Conservation (phyloP, 2,329 filamentous ascomycete genomes). For the Diaporthe caulivora region DNA sequence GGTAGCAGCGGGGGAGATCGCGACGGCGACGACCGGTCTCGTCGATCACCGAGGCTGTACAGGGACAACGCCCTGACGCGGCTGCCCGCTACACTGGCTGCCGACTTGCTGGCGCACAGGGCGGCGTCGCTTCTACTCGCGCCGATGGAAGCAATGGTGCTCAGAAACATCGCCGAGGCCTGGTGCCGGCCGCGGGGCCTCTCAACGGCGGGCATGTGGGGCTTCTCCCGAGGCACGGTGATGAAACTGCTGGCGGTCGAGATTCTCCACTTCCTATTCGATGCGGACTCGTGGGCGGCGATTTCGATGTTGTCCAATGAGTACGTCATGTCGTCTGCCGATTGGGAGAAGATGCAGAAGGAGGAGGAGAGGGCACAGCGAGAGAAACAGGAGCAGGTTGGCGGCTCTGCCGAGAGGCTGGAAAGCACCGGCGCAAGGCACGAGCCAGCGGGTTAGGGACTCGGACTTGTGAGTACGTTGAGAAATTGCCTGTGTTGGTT, state of each 20-base stretch:
- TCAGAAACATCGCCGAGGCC: slow-evolving; percentile 59
- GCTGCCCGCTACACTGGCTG: slow-evolving; percentile 61
- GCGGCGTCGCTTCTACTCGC: slow-evolving; percentile 56
- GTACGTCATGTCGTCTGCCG: slow-evolving; percentile 35
- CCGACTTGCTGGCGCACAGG: slow-evolving; percentile 60
- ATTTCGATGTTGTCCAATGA: slow-evolving; percentile 50
- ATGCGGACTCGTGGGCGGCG: slow-evolving; percentile 59
- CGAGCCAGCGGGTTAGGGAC: slow-evolving; percentile 1
- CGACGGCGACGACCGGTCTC: slow-evolving; percentile 31
- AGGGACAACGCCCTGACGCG: slow-evolving; percentile 61
- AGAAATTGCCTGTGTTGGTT: too few species aligned
- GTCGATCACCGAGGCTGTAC: slow-evolving; percentile 41
- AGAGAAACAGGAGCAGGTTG: not conserved
- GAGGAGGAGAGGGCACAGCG: slow-evolving; percentile 30
- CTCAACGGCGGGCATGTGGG: slow-evolving; percentile 54
- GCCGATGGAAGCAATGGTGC: slow-evolving; percentile 60
- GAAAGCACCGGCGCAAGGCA: not conserved
- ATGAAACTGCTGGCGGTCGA: slow-evolving; percentile 62
- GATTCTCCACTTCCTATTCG: slow-evolving; percentile 58
- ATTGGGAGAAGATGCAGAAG: slow-evolving; percentile 37
- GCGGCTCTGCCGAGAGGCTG: not conserved
- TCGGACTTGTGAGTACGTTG: not conserved
- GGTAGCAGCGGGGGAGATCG: slow-evolving; percentile 12
- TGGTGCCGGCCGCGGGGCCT: slow-evolving; percentile 56
- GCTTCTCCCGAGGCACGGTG: slow-evolving; percentile 54